phyloP scores from a whole-genome alignment of 345 rosid genomes.

The Microcos paniculata region DNA sequence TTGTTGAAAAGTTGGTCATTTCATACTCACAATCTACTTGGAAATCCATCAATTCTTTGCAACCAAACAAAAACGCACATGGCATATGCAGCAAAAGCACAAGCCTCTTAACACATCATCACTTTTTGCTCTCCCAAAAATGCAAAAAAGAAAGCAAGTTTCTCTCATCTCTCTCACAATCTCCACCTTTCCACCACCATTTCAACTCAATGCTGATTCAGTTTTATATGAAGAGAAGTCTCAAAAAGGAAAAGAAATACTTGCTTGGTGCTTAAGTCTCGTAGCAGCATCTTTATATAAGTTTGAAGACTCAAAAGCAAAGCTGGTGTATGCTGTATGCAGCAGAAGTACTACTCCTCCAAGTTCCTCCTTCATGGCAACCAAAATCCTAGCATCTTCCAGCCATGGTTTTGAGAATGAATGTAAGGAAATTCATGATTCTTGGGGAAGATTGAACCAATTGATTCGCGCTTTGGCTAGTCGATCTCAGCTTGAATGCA shows the following conservation, averaged over 20 bases:
- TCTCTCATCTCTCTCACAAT: constrained; percentile 5
- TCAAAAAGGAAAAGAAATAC: constrained; percentile 7
- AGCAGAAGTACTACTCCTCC: not conserved
- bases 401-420: constrained; percentile 37
- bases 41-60: constrained; percentile 39
- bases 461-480: constrained; percentile 33
- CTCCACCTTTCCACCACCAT: not conserved
- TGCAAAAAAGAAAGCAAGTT: not conserved
- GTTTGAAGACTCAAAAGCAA: not conserved
- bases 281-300: constrained; percentile 6
- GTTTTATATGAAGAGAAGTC: not conserved
- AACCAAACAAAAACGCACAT: constrained; percentile 49
- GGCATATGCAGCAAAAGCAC: constrained; percentile 22
- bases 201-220: not conserved
- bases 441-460: constrained; percentile 26
- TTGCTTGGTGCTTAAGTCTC: constrained; percentile 34
- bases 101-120: constrained; percentile 16
- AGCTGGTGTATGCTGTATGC: not conserved
- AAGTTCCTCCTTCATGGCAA: constrained; percentile 29
- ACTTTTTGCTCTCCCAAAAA: constrained; percentile 2
- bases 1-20: not conserved
- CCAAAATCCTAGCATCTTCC: constrained; percentile 28
- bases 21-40: constrained; percentile 40
- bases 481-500: constrained; percentile 29
- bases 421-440: constrained; percentile 55